Conservation (phyloP, 2,329 filamentous ascomycete species). For the Cladosporium sp. region DNA sequence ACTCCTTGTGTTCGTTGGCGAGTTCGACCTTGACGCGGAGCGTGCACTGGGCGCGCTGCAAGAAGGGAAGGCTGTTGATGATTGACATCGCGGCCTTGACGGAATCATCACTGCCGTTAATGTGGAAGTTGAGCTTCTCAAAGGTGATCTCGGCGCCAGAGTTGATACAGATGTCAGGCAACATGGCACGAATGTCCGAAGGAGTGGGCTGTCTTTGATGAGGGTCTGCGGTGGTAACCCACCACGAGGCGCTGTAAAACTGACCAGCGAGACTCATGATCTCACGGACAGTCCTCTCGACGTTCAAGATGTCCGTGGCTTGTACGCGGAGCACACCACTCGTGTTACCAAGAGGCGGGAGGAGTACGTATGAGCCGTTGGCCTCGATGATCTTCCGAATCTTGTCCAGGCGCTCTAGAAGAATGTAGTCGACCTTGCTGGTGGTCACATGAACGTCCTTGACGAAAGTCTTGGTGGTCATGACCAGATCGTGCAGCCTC, state of each 20-base stretch:
- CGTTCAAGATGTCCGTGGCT: conserved; percentile 85
- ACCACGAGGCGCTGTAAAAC: conserved; percentile 97
- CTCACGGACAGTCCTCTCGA: conserved; percentile 90
- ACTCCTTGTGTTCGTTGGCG: conserved; percentile 98
- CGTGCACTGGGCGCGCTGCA: conserved; percentile 80
- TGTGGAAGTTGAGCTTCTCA: conserved; percentile 87
- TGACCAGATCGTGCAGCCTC: conserved; percentile 80
- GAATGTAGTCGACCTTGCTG: conserved; percentile 89
- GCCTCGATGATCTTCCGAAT: conserved; percentile 96
- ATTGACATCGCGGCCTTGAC: conserved; percentile 94
- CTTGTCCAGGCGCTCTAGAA: conserved; percentile 88
- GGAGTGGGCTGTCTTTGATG: conserved; percentile 56
- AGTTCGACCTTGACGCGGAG: conserved; percentile 98
- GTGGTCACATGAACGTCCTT: conserved; percentile 89
- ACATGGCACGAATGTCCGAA: conserved; percentile 77
- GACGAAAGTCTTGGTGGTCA: conserved; percentile 67
- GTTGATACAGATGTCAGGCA: conserved; percentile 92
- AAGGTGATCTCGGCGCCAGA: conserved; percentile 93
- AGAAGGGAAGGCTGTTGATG: conserved; percentile 85
- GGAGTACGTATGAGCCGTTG: conserved; percentile 91
- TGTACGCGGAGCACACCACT: conserved; percentile 83
- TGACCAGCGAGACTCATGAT: conserved; percentile 94
- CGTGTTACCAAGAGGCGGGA: conserved; percentile 81
- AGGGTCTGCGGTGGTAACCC: conserved; percentile 73
- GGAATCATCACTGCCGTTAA: conserved; percentile 92